Evolutionary conservation across 2,329 filamentous ascomycete genomes (phyloP).

Genomic region (Xylariomycetidae sp.): DNA sequence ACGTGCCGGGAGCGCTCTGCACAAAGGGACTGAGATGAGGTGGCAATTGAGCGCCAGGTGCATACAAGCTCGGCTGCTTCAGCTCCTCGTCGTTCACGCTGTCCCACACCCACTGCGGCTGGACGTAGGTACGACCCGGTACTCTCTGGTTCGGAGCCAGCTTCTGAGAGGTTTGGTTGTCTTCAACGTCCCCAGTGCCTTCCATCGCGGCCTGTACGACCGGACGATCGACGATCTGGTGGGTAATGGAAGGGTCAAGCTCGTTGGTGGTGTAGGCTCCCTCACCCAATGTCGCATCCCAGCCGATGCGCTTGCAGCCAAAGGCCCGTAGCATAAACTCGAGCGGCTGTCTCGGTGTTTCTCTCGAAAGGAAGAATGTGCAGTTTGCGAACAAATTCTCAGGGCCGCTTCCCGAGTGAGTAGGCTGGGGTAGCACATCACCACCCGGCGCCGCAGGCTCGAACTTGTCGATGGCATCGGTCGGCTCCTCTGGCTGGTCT

Average conservation of each 20-base stretch:
- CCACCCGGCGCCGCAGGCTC: slow-evolving; percentile 77
- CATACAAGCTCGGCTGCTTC: slow-evolving; percentile 80
- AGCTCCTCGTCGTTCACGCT: slow-evolving; percentile 88
- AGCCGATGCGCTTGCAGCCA: slow-evolving; percentile 91
- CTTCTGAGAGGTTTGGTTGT: slow-evolving; percentile 57
- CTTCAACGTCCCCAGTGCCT: slow-evolving; percentile 44
- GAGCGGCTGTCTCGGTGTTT: slow-evolving; percentile 82
- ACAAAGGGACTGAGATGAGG: slow-evolving; percentile 97
- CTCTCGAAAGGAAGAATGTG: slow-evolving; percentile 88
- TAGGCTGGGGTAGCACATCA: slow-evolving; percentile 78
- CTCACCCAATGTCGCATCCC: slow-evolving; percentile 85
- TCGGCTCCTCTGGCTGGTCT: slow-evolving; percentile 38
- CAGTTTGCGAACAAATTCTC: slow-evolving; percentile 78
- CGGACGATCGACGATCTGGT: slow-evolving; percentile 92
- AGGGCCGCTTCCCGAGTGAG: slow-evolving; percentile 57
- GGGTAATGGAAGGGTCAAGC: slow-evolving; percentile 81
- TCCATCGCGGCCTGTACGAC: slow-evolving; percentile 56
- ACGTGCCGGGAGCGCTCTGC: slow-evolving; percentile 76
- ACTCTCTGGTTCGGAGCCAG: slow-evolving; percentile 63
- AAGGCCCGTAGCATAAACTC: slow-evolving; percentile 93
- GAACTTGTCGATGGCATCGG: slow-evolving; percentile 80
- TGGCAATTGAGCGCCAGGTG: slow-evolving; percentile 80
- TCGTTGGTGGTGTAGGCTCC: slow-evolving; percentile 91
- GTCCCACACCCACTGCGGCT: slow-evolving; percentile 99
- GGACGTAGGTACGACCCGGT: slow-evolving; percentile 86